Percentiles rank a stretch among this genome's conserved stretches.
These are phyloP conservation scores for Lentinula aciculospora DNA, from an alignment of 768 basidiomycete genomes.

Conservation along the genomic window DNA sequence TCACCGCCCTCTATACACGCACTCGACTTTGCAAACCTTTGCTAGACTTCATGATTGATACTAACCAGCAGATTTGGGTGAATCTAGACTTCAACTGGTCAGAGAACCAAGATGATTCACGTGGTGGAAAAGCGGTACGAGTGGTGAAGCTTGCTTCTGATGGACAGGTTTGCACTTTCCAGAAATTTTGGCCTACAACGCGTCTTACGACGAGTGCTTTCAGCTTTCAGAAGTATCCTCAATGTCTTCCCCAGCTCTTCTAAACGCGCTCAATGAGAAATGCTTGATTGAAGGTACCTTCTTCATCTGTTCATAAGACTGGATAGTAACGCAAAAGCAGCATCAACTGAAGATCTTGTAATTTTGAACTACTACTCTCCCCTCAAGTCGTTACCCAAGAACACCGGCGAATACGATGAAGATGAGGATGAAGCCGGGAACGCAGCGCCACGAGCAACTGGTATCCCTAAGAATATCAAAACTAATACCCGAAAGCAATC, in stretches of 20 bases:
- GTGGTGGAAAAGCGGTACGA: constrained; percentile 15
- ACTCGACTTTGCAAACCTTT: constrained; percentile 54
- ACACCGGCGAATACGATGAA: too few relatives aligned
- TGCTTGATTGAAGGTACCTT: constrained; percentile 5
- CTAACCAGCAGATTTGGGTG: constrained; percentile 24
- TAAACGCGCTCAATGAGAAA: constrained; percentile 5
- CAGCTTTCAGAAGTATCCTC: constrained; percentile 5
- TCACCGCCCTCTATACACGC: constrained; percentile 21
- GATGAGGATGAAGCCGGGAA: too few relatives aligned
- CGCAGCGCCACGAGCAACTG: background rate
- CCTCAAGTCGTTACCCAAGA: background rate
- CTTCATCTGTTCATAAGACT: background rate
- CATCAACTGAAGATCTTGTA: background rate
- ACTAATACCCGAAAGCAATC: constrained; percentile 19
- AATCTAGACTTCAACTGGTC: constrained; percentile 47
- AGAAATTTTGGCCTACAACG: background rate
- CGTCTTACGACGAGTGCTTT: background rate
- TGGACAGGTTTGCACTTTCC: constrained; percentile 7
- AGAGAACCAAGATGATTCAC: constrained; percentile 20
- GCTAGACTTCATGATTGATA: constrained; percentile 45
- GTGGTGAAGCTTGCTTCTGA: constrained; percentile 13
- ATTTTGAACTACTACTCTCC: background rate
- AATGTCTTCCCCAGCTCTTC: background rate
- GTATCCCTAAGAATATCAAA: constrained; percentile 9
- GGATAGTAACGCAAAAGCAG: background rate